Conservation (phyloP, 2,329 filamentous ascomycete species). For the Scedosporium aurantiacum region DNA sequence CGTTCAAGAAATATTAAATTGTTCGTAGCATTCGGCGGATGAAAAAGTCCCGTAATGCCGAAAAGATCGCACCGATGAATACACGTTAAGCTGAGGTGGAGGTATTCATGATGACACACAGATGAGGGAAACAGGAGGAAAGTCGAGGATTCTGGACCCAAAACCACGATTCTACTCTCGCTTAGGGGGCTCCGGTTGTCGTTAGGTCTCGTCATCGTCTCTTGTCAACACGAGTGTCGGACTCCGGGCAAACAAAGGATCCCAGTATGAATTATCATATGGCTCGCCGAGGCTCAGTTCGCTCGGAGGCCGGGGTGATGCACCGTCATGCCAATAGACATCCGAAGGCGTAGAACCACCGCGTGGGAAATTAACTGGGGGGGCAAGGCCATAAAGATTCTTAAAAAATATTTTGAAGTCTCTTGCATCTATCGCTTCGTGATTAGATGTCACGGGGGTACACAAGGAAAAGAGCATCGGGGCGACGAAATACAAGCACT, state of each 20-base stretch:
- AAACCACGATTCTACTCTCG: no score
- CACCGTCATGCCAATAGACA: neutral
- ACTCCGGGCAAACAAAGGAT: neutral
- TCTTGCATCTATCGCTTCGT: neutral
- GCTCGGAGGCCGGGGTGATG: neutral
- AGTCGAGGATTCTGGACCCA: no score
- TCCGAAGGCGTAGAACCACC: neutral
- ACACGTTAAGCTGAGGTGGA: no score
- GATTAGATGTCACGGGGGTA: neutral
- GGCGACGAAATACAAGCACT: neutral
- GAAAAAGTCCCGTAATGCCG: no score
- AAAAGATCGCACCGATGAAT: no score
- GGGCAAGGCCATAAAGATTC: neutral
- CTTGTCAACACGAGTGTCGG: neutral
- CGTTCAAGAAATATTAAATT: no score
- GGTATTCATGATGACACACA: no score
- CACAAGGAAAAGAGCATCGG: neutral
- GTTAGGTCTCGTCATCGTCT: no score
- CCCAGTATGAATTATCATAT: neutral
- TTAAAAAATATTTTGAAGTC: neutral
- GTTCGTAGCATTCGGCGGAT: no score
- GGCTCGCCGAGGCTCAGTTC: neutral
- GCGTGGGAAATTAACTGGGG: neutral
- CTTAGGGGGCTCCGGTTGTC: no score
- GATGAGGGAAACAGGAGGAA: no score